Evolutionary conservation across 2,329 filamentous ascomycete genomes (phyloP), one percentile per base, ranked within the genome.

Genomic region (Fragosphaeria purpurea): DNA sequence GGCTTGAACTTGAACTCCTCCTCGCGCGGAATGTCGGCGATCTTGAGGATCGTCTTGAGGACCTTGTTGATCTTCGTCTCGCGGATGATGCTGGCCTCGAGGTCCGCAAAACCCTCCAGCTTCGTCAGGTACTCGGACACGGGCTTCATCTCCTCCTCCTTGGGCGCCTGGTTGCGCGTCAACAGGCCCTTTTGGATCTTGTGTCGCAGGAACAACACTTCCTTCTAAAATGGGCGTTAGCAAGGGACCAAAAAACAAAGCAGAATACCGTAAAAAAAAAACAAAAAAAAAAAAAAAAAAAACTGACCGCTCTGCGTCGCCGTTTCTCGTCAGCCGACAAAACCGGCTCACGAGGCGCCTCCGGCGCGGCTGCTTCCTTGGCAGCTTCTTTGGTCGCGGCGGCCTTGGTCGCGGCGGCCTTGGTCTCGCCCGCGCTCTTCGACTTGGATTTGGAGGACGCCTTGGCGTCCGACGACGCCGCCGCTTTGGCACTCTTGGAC

Each of bases 1-100:
- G 82, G 74, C 72, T 93, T 94, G 79, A 98, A 96, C 50, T 86
- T 72, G 67, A 85, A 94, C 58, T 95, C 86, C 38, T 90, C 86
- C 57, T 98, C 93, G 54, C 83, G 84, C 5, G 90, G 90, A 58
- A 98, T 95, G 4, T 76, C 76, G 42, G 83, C 78, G 7, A 98
- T 75, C 72, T 95, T 96, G 61, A 96, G 73, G 58, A 98, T 93
- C 5, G 85, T 89, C 72, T 94, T 95, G 51, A 98, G 77, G 9
- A 98, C 91, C 72, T 98, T 98, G 80, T 97, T 91, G 68, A 98
- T 96, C 76, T 97, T 98, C 55, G 93, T 98, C 11, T 73, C 75
- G 56, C 87, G 82, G 61, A 97, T 95, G 60, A 96, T 93, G 57
- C 82, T 82, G 34, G 86, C 88, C 64, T 97, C 91, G 5, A 97